Base-by-base conservation (phyloP, 257 asterid species). In the Capsicum rhomboideum region DNA sequence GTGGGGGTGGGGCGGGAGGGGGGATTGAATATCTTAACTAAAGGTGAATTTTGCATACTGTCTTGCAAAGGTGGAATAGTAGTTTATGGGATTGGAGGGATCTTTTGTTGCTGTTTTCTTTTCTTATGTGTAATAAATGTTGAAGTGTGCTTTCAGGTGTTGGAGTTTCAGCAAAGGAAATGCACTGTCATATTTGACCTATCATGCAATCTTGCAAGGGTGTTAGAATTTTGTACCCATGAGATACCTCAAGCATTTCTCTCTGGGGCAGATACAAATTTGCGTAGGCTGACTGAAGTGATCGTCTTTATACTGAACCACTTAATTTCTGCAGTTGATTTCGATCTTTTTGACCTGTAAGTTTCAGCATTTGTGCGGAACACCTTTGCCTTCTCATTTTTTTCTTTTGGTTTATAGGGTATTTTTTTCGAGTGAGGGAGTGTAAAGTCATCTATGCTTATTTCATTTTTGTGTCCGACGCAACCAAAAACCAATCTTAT, bases 171-270 rank as follows among this genome's bases (percentile, higher is more conserved):
- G 87, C 98, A 93, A 77, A 91, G 95, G 90, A 96, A 94, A 86
- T 93, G 98, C 87, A 90, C 96, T 78, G 92, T 93, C 37, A 93
- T 94, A 91, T 96, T 94, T 87, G 99, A 96, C 82, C 96, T 93
- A 67, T 94, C 96, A 44, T 96, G 98, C 92, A 94, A 93, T 87
- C 97, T 94, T 82, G 98, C 98, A 42, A 93, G 98, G 87, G 93
- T 96, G 26, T 83, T 96, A 79, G 99, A 96, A 83, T 96, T 96
- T 83, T 94, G 97, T 82, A 93, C 98, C 59, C 92, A 86, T 59
- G 98, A 93, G 88, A 90, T 96, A 82, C 97, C 99, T 84, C 97
- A 89, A 90, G 97, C 95, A 42, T 94, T 93, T 86, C 92, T 96
- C 49, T 86, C 89, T 1, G 99, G 98, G 83, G 88, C 79, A 37